A percentile compares a stretch with the other conserved stretches of the same genome.
phyloP scores from a whole-genome alignment of 2,329 filamentous ascomycete species.

The Hyphodiscus sp. region DNA sequence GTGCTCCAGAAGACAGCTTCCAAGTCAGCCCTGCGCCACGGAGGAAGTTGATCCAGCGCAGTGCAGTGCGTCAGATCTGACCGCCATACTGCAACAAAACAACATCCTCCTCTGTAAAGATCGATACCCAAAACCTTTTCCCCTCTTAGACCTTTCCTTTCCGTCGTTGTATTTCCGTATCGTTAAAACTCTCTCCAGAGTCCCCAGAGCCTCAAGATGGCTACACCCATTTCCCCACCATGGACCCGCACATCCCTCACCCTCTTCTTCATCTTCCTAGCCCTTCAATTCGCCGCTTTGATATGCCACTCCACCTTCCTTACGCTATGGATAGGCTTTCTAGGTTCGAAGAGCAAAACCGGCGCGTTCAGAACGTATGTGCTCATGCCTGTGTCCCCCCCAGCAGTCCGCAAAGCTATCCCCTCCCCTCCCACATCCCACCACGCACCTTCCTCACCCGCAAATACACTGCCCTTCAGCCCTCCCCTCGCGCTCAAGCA shows the following conservation, averaged over 20 bases:
- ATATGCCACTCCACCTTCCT: neutral
- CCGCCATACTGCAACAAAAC: neutral
- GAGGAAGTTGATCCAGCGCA: neutral
- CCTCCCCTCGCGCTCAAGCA: neutral
- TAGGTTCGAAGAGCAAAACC: neutral
- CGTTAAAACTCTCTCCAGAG: no score
- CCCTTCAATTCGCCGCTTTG: neutral
- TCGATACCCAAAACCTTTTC: neutral
- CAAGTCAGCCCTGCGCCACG: no score
- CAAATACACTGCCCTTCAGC: neutral
- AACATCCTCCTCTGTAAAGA: neutral
- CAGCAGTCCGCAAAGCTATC: no score
- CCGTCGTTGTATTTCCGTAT: neutral
- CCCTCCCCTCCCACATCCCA: no score
- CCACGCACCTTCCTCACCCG: no score
- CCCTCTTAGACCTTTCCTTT: neutral
- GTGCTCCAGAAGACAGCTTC: no score
- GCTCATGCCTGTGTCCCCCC: no score
- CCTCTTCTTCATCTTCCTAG: neutral
- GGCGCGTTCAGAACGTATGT: neutral
- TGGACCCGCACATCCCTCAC: neutral
- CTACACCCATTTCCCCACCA: no score
- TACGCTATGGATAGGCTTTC: neutral
- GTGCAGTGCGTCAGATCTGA: neutral
- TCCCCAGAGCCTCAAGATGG: neutral